phyloP scores from a whole-genome alignment of 225 moss, liverwort and hornwort species.

The Bryoerythrophyllum caledonicum region DNA sequence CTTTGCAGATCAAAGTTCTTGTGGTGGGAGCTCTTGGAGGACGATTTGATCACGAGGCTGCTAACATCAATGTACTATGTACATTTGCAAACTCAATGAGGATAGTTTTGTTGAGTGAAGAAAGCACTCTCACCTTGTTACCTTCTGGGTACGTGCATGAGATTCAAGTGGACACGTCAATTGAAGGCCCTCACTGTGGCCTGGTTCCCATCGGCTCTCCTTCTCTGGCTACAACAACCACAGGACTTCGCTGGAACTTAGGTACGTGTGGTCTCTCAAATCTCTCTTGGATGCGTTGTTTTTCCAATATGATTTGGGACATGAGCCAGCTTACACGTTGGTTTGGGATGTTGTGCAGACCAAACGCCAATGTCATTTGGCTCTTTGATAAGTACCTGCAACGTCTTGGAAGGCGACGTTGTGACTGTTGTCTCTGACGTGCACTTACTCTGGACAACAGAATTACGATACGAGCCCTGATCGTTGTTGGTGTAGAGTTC shows the following conservation, averaged over 20 bases:
- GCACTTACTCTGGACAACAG: conserved; percentile 62
- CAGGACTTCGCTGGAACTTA: conserved; percentile 82
- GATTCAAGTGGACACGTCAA: conserved; percentile 55
- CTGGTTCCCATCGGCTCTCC: conserved; percentile 74
- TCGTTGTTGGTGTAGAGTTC: not conserved
- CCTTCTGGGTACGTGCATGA: conserved; percentile 70
- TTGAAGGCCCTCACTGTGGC: conserved; percentile 90
- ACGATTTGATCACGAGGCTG: conserved; percentile 83
- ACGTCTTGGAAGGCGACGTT: conserved; percentile 41
- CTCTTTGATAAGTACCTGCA: conserved; percentile 62
- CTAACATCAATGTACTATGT: conserved; percentile 77
- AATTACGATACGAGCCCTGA: conserved; percentile 41
- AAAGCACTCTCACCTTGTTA: conserved; percentile 65
- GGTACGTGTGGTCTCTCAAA: conserved; percentile 36
- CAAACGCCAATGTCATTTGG: conserved; percentile 64
- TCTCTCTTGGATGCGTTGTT: not conserved
- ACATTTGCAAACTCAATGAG: conserved; percentile 52
- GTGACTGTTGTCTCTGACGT: conserved; percentile 66
- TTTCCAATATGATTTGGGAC: too few relatives aligned
- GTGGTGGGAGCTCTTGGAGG: conserved; percentile 84
- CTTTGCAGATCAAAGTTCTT: conserved; percentile 67
- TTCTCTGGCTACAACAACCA: conserved; percentile 73
- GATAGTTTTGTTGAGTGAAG: conserved; percentile 71
- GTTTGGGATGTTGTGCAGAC: conserved; percentile 48
- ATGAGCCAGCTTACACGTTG: not conserved